phyloP scores from a whole-genome alignment of 352 stramenopile species.

The Phytophthora citrophthora region DNA sequence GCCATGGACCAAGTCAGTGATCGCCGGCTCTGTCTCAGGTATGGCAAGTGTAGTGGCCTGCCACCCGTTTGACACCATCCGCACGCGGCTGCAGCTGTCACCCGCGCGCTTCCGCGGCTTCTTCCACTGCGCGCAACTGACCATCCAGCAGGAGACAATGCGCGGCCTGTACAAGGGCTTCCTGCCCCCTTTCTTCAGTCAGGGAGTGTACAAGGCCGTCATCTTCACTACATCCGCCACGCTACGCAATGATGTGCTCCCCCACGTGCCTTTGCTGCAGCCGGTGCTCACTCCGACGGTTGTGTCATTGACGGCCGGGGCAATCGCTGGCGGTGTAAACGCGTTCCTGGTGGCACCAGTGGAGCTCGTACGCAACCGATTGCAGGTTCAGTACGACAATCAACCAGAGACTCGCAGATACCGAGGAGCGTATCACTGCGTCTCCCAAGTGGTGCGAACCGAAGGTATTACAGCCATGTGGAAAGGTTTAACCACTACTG shows the following conservation, averaged over 20 bases:
- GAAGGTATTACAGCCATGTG: slow-evolving; percentile 75
- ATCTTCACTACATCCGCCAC: slow-evolving; percentile 84
- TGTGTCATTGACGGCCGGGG: slow-evolving; percentile 45
- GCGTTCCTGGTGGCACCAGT: slow-evolving; percentile 77
- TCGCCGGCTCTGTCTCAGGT: slow-evolving; percentile 79
- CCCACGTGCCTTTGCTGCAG: slow-evolving; percentile 37
- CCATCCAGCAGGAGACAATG: slow-evolving; percentile 64
- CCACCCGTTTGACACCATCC: slow-evolving; percentile 88
- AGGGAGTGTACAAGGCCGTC: slow-evolving; percentile 89
- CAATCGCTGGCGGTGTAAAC: slow-evolving; percentile 73
- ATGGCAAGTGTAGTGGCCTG: slow-evolving; percentile 87
- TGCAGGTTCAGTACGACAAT: slow-evolving; percentile 81
- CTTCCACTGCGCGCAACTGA: slow-evolving; percentile 67
- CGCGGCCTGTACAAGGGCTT: slow-evolving; percentile 86
- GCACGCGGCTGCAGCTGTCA: slow-evolving; percentile 85
- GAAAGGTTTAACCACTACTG: slow-evolving; percentile 74
- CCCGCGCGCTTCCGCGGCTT: slow-evolving; percentile 65
- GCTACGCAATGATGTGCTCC: slow-evolving; percentile 63
- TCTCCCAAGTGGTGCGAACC: slow-evolving; percentile 59
- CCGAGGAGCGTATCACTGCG: slow-evolving; percentile 58
- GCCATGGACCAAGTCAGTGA: slow-evolving; percentile 67
- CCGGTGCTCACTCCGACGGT: slow-evolving; percentile 55
- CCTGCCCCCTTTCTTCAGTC: slow-evolving; percentile 85
- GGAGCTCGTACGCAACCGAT: slow-evolving; percentile 81
- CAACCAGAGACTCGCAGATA: slow-evolving; percentile 54